These are phyloP conservation scores for Penicillium sp. DNA, from an alignment of 2,329 filamentous ascomycete genomes.

Conservation along the genomic window DNA sequence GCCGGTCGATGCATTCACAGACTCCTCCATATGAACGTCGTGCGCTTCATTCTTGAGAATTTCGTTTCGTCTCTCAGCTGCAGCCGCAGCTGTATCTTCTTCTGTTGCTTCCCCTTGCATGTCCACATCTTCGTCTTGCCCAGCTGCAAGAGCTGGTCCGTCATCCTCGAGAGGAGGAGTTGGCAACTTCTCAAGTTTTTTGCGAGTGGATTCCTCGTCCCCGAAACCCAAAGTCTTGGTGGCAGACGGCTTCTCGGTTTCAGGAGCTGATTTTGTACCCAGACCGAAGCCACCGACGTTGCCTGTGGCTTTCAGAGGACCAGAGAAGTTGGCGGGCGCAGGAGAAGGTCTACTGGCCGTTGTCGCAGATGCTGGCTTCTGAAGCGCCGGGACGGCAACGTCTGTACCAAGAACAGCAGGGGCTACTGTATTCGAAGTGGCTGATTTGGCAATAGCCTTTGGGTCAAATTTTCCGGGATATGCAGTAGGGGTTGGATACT, in stretches of 20 bases:
- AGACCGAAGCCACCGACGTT: constrained; percentile 85
- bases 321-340: constrained; percentile 37
- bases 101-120: constrained; percentile 76
- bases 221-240: constrained; percentile 79
- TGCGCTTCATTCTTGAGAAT: constrained; percentile 51
- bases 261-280: constrained; percentile 60
- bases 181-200: constrained; percentile 88
- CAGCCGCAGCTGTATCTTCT: constrained; percentile 80
- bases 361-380: constrained; percentile 44
- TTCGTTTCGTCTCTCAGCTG: constrained; percentile 78
- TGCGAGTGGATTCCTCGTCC: constrained; percentile 79
- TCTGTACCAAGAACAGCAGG: constrained; percentile 55
- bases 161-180: constrained; percentile 64
- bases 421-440: constrained; percentile 53
- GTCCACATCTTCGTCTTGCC: constrained; percentile 69
- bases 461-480: constrained; percentile 81
- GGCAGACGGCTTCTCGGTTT: constrained; percentile 61
- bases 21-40: constrained; percentile 47
- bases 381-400: constrained; percentile 48
- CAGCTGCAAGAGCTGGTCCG: constrained; percentile 58
- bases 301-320: constrained; percentile 61
- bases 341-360: constrained; percentile 38
- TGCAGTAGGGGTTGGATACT: constrained; percentile 50
- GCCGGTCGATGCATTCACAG: constrained; percentile 32
- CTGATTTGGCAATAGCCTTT: constrained; percentile 75